Evolutionary conservation across 2,329 filamentous ascomycete genomes (phyloP), one percentile per base, ranked within the genome.

Genomic region (Aspergillus novofumigatus): DNA sequence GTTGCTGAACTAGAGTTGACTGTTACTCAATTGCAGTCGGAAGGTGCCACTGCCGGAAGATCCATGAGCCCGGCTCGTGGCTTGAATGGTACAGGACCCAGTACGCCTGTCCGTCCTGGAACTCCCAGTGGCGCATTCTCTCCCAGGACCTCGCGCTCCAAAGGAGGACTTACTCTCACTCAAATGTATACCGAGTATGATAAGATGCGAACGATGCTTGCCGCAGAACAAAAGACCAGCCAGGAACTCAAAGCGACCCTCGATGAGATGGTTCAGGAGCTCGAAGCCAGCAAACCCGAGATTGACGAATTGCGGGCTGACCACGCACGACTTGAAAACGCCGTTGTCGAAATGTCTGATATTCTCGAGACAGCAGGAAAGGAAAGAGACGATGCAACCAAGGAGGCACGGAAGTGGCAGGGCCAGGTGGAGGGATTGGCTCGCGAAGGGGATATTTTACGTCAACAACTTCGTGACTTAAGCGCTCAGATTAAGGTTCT

Each of bases 401-500:
- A 91, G 73, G 87, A 90, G 25, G 84, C 89, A 10, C 85, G 92
- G 62, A 93, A 89, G 74, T 88, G 88, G 53, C 87, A 94, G 69
- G 84, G 84, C n/a, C 83, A 90, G 56, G 81, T 92, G 55, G 82
- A 83, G 57, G 83, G 83, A 20, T 73, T 82, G 26, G 73, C 76
- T 5, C 81, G 79, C 49, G 92, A 97, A 74, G 82, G 84, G 32
- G 87, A 89, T 59, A 90, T 97, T 42, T 79, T 96, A 25, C 88
- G 89, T 52, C 90, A 92, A 62, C 92, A 97, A 71, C 80, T 97
- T 8, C 89, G 93, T 35, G 94, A 97, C 72, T 82, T 96, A 21
- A 92, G 92, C 66, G 87, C 89, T 1, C 92, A 99, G 73, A 85
- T 97, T 62, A 95, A 96, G 72, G 87, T 96, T 69, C 83, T 99